These are phyloP conservation scores for Starmerella sirachaensis DNA, from an alignment of 805 yeast species.

Conservation along the genomic window DNA sequence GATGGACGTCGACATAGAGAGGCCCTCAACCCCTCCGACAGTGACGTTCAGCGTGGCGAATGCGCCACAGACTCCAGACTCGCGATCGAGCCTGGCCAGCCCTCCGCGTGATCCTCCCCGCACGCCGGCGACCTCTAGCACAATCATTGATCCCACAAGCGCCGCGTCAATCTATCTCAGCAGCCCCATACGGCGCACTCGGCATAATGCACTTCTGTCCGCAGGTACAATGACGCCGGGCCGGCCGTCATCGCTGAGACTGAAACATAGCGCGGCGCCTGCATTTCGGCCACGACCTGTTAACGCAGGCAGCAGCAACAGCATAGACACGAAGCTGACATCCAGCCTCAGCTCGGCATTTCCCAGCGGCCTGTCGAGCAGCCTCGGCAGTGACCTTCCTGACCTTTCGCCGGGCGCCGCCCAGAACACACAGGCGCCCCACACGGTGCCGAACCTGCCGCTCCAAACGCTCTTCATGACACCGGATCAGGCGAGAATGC, in stretches of 20 bases:
- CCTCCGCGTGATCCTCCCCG: too few relatives aligned
- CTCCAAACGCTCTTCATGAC: slow-evolving; percentile 20
- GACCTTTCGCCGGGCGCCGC: too few relatives aligned
- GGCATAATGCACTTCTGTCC: slow-evolving; percentile 1
- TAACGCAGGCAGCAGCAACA: too few relatives aligned
- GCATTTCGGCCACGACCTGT: too few relatives aligned
- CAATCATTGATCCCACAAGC: not conserved
- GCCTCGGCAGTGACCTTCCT: too few relatives aligned
- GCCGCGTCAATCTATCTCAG: slow-evolving; percentile 16
- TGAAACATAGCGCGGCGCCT: slow-evolving; percentile 2
- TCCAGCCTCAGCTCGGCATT: slow-evolving; percentile 6
- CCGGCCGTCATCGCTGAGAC: slow-evolving; percentile 14
- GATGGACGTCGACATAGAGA: too few relatives aligned
- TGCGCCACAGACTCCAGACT: too few relatives aligned
- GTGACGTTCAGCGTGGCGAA: too few relatives aligned
- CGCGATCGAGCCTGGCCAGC: too few relatives aligned
- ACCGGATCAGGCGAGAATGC: slow-evolving; percentile 12
- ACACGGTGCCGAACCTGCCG: slow-evolving; percentile 20
- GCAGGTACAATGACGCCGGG: slow-evolving; percentile 21
- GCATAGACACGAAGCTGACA: slow-evolving; percentile 3
- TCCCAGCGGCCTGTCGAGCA: too few relatives aligned
- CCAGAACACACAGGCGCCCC: too few relatives aligned
- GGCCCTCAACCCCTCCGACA: too few relatives aligned
- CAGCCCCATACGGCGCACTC: slow-evolving; percentile 16
- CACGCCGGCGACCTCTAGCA: slow-evolving; percentile 4